Base-by-base conservation (phyloP, 495 filamentous ascomycete species). In the Penicillium manginii region DNA sequence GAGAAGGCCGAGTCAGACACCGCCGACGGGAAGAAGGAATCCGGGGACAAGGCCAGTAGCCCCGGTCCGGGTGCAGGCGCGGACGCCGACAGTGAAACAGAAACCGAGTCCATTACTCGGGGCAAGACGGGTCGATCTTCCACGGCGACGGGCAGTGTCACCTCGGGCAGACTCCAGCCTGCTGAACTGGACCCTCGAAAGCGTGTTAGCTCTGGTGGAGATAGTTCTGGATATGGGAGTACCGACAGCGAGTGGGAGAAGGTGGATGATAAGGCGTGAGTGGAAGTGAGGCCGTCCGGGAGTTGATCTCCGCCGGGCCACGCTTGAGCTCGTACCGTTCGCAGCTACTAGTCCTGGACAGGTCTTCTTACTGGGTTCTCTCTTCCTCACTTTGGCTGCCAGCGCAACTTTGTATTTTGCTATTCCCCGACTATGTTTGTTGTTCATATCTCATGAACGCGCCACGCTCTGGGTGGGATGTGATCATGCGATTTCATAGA, bases 201-300 rank as follows among this genome's bases (percentile, higher is more conserved):
- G 69, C 70, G 80, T 21, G 64, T 61, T 37, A 79, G 73, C 54
- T 54, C 72, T 15, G 71, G 78, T 19, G 76, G 70, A 17, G 81
- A 81, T 52, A 78, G 69, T 49, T 82, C 80, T 19, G 81, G 78
- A 12, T 80, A 84, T 62, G 65, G 72, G 31, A 82, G 81, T 62
- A 83, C 81, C 2, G 81, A 84, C 67, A 83, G 81, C 47, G 81
- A 84, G 56, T 84, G 81, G 81, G 81, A 82, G 68, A 84, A 80
- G 60, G 73, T 84, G 33, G 80, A 82, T 43, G 75, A 76, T 35
- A 70, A 56, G 52, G 43, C 54, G 26, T 55, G 46, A 52, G 35
- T 29, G 6, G 6, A 29, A 29, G 26, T 29, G 26, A 29, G 9
- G 26, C 9, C 0, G n/a, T n/a, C n/a, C n/a, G n/a, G n/a, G n/a